phyloP scores from a whole-genome alignment of 208 protist species.

The Trypanosoma avium region DNA sequence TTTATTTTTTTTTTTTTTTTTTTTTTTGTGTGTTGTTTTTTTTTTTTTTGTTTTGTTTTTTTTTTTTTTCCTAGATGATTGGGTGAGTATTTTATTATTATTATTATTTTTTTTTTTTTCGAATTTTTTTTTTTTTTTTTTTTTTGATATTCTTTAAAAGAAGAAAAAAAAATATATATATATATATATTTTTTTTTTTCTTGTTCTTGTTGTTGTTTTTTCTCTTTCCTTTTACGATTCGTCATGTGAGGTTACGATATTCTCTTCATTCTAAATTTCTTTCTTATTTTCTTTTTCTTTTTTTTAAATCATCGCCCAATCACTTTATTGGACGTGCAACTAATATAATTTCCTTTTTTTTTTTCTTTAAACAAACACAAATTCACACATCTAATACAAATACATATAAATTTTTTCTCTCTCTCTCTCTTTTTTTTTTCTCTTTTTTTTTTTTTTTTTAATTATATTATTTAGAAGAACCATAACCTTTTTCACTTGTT shows the following conservation, averaged over 20 bases:
- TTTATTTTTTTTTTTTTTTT: no score
- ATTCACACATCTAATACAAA: not conserved
- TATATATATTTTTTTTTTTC: not conserved
- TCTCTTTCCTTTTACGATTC: not conserved
- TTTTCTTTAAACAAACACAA: not conserved
- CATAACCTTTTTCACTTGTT: not conserved
- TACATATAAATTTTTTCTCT: not conserved
- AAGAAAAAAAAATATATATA: slow-evolving; percentile 4
- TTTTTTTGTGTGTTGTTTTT: no score
- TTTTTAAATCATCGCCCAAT: not conserved
- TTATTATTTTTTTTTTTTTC: no score
- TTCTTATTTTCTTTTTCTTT: slow-evolving; percentile 2
- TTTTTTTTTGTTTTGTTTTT: no score
- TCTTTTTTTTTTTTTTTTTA: not conserved
- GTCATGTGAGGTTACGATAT: no score
- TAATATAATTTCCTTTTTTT: not conserved
- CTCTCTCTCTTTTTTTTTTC: not conserved
- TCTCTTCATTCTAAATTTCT: not conserved
- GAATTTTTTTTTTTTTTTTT: no score
- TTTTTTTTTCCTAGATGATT: no score
- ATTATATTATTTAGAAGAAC: not conserved
- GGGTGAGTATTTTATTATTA: no score
- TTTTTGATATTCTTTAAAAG: not conserved
- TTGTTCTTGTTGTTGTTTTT: not conserved
- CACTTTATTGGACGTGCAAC: no score